Evolutionary conservation across 202 grass and related monocot genomes (phyloP), one percentile per base, ranked within the genome.

Genomic region (Cymbopogon flexuosus): DNA sequence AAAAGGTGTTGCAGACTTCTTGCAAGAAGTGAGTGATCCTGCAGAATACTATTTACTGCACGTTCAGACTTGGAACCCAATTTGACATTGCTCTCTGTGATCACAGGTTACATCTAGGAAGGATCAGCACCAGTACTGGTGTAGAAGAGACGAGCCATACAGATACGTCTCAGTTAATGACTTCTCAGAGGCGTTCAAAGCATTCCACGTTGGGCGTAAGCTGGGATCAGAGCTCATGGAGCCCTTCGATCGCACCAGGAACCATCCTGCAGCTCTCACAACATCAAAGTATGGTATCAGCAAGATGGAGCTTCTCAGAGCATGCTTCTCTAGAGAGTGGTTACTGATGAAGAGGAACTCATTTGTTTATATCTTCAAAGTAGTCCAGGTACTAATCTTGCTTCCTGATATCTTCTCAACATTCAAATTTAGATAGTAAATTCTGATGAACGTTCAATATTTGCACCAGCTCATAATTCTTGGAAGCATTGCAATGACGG

Each of bases 291-390:
- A 89, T 56, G 94, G 94, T 59, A 86, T 94, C 37, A 91, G 86
- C 81, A 97, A 76, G 72, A 91, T 71, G 84, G 94, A 91, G 72
- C 76, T 97, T 74, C 78, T 92, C 27, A 94, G 84, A 86, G 90
- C 89, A 84, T 88, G 81, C 84, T 73, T 93, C 15, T 90, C 91
- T 31, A 94, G 94, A 84, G 94, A 97, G 83, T 97, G 94, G 94
- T 66, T 97, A 24, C 52, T 94, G 42, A 97, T 97, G 94, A 94
- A 92, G 88, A 94, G 94, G 47, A 97, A 97, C 70, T 97, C 94
- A 1, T 97, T 97, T 67, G 92, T 97, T 49, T 97, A 97, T 74
- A 97, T 97, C 63, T 97, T 97, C 72, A 97, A 97, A 91, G 37
- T 93, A 70, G 86, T 93, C 63, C 92, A 94, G 84, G 94, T 94